phyloP scores from a whole-genome alignment of 352 stramenopile species.

The Globisporangium acanthophoron region DNA sequence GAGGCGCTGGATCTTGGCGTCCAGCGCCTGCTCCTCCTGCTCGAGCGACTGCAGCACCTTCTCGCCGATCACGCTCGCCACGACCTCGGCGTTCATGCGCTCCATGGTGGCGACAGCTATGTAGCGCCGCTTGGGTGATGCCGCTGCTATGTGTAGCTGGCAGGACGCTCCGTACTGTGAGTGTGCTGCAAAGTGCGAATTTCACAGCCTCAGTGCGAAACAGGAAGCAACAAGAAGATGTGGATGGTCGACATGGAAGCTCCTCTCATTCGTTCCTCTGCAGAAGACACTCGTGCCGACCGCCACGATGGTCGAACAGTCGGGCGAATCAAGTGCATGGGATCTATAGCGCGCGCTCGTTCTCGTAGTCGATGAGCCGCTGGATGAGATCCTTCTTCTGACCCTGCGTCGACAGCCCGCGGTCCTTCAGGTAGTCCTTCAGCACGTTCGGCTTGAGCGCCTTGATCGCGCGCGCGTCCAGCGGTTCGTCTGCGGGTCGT shows the following conservation, averaged over 20 bases:
- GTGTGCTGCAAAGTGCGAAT: background rate
- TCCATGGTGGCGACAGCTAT: conserved; percentile 30
- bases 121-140: background rate
- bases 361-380: conserved; percentile 85
- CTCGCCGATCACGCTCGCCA: conserved; percentile 79
- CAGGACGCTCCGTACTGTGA: background rate
- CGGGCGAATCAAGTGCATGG: background rate
- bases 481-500: conserved; percentile 46
- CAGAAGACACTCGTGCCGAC: conserved; percentile 1
- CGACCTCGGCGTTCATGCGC: conserved; percentile 62
- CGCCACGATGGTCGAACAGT: background rate
- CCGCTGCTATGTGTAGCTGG: no score
- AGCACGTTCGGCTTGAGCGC: conserved; percentile 80
- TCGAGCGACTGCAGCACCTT: conserved; percentile 86
- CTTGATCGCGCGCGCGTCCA: conserved; percentile 84
- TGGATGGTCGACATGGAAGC: background rate
- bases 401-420: conserved; percentile 74
- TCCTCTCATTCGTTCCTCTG: background rate
- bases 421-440: conserved; percentile 88
- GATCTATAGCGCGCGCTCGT: conserved; percentile 77
- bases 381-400: conserved; percentile 89
- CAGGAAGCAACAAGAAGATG: background rate
- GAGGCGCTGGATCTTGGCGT: conserved; percentile 80
- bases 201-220: background rate
- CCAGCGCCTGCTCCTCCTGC: conserved; percentile 77